These are phyloP conservation scores for Cutaneotrichosporon sp. DNA, from an alignment of 1,284 basidiomycete genomes.

Conservation along the genomic window DNA sequence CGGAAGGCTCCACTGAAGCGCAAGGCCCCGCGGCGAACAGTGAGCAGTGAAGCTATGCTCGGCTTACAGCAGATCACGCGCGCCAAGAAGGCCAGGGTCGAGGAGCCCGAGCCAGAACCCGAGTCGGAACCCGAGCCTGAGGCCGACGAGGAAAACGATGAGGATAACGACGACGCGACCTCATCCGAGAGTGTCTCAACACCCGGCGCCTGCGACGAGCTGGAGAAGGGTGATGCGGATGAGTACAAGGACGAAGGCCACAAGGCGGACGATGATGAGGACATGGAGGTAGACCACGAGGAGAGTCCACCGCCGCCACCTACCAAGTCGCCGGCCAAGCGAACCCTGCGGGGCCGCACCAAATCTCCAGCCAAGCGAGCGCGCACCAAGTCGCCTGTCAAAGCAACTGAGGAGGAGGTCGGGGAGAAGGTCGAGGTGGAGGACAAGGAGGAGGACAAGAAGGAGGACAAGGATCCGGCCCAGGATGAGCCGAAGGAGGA, in stretches of 20 bases:
- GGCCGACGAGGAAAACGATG: not conserved
- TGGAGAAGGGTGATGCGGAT: not conserved
- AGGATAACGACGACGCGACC: not conserved
- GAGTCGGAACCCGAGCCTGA: not conserved
- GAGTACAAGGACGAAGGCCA: not conserved
- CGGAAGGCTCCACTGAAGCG: not conserved
- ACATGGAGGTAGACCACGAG: not conserved
- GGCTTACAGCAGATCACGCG: conserved; percentile 9
- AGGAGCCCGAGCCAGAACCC: conserved; percentile 1
- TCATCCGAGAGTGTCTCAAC: not conserved
- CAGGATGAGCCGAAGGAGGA: no score
- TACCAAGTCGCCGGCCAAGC: not conserved
- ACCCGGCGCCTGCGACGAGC: not conserved
- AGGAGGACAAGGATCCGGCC: no score
- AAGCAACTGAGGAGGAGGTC: not conserved
- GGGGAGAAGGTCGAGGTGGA: not conserved
- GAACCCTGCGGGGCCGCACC: not conserved
- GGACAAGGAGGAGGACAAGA: not conserved
- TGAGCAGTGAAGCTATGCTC: not conserved
- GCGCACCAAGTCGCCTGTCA: not conserved
- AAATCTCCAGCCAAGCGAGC: not conserved
- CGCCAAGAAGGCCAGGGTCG: conserved; percentile 19
- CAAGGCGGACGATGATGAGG: not conserved
- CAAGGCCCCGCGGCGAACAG: not conserved
- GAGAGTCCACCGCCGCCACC: not conserved